Conservation (phyloP, 2,329 filamentous ascomycete genomes). For the Grosmannia clavigera region DNA sequence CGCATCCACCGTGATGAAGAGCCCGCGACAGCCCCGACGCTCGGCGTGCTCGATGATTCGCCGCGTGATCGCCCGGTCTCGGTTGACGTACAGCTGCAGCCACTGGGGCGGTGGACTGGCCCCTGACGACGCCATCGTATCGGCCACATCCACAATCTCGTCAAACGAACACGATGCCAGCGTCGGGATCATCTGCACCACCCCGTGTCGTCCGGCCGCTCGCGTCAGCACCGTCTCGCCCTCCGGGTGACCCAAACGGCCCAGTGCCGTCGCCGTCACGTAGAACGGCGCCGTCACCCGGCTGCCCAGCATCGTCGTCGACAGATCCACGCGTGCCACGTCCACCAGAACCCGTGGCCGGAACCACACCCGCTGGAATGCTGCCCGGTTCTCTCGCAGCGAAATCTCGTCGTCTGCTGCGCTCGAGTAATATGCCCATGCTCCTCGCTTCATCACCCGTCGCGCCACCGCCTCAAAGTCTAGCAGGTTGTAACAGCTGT, state of each 20-base stretch:
- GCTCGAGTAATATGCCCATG: conserved; percentile 96
- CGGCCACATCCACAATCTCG: conserved; percentile 78
- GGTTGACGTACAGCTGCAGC: conserved; percentile 97
- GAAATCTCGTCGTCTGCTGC: conserved; percentile 88
- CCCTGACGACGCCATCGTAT: conserved; percentile 17
- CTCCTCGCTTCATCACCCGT: conserved; percentile 85
- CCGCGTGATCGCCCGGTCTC: conserved; percentile 81
- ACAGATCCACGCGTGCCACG: conserved; percentile 75
- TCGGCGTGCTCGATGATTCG: conserved; percentile 88
- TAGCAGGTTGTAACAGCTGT: conserved; percentile 85
- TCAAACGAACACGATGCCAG: conserved; percentile 95
- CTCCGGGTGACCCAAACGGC: conserved; percentile 87
- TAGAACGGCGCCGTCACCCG: conserved; percentile 84
- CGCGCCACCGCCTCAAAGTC: conserved; percentile 93
- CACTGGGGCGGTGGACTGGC: conserved; percentile 74
- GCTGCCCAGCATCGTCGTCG: conserved; percentile 86
- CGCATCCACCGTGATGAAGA: conserved; percentile 98
- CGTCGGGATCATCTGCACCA: conserved; percentile 98
- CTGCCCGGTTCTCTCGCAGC: conserved; percentile 85
- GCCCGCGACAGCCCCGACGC: conserved; percentile 76
- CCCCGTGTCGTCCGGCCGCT: conserved; percentile 72
- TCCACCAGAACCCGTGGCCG: conserved; percentile 79
- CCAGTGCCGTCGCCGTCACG: conserved; percentile 88
- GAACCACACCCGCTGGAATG: conserved; percentile 97
- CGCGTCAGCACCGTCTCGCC: conserved; percentile 86